Conservation (phyloP, 768 basidiomycete species). For the Coprinopsis cinerea region DNA sequence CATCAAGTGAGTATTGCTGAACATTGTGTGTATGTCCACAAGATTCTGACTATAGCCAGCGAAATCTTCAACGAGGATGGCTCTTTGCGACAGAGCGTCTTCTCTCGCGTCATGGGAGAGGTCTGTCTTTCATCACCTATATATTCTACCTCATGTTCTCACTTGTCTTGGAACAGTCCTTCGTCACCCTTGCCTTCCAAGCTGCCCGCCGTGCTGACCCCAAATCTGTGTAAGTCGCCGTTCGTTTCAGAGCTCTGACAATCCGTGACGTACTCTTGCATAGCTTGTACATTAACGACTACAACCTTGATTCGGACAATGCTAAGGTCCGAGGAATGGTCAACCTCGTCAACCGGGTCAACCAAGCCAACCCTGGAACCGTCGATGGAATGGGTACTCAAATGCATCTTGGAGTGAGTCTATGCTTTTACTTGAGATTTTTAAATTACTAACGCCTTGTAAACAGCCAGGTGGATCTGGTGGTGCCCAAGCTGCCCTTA, state of each 20-base stretch:
- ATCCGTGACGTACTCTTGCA: background rate
- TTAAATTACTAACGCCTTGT: background rate
- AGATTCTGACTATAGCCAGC: slow-evolving; percentile 16
- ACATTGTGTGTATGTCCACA: background rate
- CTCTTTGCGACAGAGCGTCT: slow-evolving; percentile 32
- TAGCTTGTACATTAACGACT: slow-evolving; percentile 40
- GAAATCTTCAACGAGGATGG: slow-evolving; percentile 45
- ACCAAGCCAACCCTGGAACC: slow-evolving; percentile 27
- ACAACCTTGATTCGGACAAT: slow-evolving; percentile 44
- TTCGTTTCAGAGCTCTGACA: background rate
- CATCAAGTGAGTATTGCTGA: slow-evolving; percentile 25
- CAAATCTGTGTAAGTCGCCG: slow-evolving; percentile 27
- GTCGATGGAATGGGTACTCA: slow-evolving; percentile 50
- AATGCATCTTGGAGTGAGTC: slow-evolving; percentile 29
- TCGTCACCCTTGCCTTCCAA: slow-evolving; percentile 41
- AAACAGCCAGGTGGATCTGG: slow-evolving; percentile 33
- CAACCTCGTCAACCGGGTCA: slow-evolving; percentile 35
- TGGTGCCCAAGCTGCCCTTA: slow-evolving; percentile 37
- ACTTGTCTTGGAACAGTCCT: slow-evolving; percentile 22
- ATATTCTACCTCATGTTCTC: background rate
- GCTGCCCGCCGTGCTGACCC: slow-evolving; percentile 40
- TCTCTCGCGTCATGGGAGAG: slow-evolving; percentile 36
- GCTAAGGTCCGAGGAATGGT: slow-evolving; percentile 38
- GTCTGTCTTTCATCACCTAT: slow-evolving; percentile 7
- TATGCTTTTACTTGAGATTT: background rate